Base-by-base conservation (phyloP, 2,329 filamentous ascomycete species). In the Phialocephala sp. region DNA sequence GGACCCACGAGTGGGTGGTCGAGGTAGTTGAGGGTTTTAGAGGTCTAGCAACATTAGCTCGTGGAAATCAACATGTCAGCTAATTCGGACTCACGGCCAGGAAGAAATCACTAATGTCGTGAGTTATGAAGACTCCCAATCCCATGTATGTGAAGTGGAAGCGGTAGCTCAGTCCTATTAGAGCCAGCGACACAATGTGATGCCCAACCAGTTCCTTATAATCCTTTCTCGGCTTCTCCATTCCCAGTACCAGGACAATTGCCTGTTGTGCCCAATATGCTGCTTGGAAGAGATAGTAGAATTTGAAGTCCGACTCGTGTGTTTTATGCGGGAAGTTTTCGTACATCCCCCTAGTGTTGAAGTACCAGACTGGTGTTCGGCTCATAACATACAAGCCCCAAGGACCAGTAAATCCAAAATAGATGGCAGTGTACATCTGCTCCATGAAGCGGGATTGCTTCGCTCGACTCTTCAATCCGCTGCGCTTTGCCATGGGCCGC, bases 81-180 rank as follows among this genome's bases (percentile, higher is more conserved):
- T 3, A 32, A 32, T 20, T 22, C 47, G 60, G 37, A 80, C 89
- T 80, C 86, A 94, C 91, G 43, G 94, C 94, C 54, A 97, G 85
- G 86, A 97, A 97, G 81, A 97, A 97, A 78, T 97, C 94, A 66
- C 90, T 93, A 68, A 97, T 91, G 76, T 98, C 94, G 79, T 97
- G 93, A 11, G 94, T 97, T 68, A 95, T 93, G 79, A 97, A 98
- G 39, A 98, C 93, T 22, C 93, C 92, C 63, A 97, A 81, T 32
- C 94, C 94, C 77, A 98, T 96, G 80, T 97, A 94, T 22, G 93
- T 96, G 79, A 97, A 98, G 80, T 98, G 94, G 83, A 97, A 98
- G 67, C 93, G 89, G 81, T 97, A 98, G 81, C 91, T 95, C 75
- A 94, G 81, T 65, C 81, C 90, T 72, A 98, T 97, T 72, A 98